phyloP scores from a whole-genome alignment of 257 asterid species.

The Solanum medicagineum region DNA sequence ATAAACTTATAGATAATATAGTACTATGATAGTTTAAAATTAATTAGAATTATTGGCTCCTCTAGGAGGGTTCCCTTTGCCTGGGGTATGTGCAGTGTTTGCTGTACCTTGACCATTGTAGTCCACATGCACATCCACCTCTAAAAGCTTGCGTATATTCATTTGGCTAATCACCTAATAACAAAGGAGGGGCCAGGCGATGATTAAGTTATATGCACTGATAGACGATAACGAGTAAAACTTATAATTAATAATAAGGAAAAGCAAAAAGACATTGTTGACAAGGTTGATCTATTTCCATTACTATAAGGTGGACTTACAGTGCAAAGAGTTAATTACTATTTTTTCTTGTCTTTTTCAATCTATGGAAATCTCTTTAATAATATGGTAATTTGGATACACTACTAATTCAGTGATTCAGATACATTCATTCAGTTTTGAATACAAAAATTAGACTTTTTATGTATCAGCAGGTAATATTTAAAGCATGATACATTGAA shows the following conservation, averaged over 20 bases:
- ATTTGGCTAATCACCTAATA: neutral
- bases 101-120: conserved; percentile 9
- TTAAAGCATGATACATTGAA: too few relatives aligned
- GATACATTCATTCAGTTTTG: too few relatives aligned
- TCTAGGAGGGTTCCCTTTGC: conserved; percentile 7
- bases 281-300: neutral
- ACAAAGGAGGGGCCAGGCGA: neutral
- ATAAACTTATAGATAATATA: neutral
- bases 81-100: conserved; percentile 11
- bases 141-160: neutral
- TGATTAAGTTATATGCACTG: neutral
- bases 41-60: neutral
- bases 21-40: neutral
- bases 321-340: too few relatives aligned
- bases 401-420: too few relatives aligned
- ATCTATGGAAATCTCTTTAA: too few relatives aligned
- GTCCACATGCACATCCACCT: conserved; percentile 4
- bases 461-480: too few relatives aligned
- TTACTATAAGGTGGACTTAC: neutral
- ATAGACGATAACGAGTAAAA: neutral
- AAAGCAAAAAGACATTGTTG: neutral
- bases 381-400: too few relatives aligned
- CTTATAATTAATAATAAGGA: neutral
- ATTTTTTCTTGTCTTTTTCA: too few relatives aligned
- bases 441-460: too few relatives aligned